Base-by-base conservation (phyloP, 768 basidiomycete genomes). In the Boletus speciosus region DNA sequence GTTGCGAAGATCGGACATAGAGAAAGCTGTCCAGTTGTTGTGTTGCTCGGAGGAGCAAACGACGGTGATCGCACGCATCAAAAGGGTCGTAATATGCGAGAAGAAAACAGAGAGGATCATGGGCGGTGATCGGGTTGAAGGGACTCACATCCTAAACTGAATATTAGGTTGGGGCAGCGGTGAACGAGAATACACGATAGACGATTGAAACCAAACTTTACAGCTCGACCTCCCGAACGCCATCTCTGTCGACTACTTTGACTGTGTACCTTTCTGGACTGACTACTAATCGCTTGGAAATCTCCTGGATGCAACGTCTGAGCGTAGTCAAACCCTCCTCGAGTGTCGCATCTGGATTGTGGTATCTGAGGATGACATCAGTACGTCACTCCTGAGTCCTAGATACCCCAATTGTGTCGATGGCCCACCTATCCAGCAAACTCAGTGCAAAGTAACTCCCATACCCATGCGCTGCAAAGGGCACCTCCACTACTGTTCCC, bases 401-500 rank as follows among this genome's bases (percentile, higher is more conserved):
- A 44, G 6, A n/a, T 35, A 54, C 8, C 21, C 44, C 23, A 44
- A 15, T 12, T 29, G 3, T 25, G 10, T 21, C 21, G 40, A 52
- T 19, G 8, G 7, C 81, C 37, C 53, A 91, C 90, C 90, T 79
- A 68, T 99, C 97, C 51, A 98, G 79, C 68, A 96, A 88, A 82
- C 88, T 85, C 61, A 98, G 73, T 10, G 85, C 87, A 71, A 98
- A 97, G 74, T 94, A 97, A 52, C 86, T 81, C 41, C 93, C 97
- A 67, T 98, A 94, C 3, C 97, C 97, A 66, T 98, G 96, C 1
- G 93, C 94, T 15, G 85, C 94, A 68, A 94, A 99, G 0, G 94
- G 94, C 12, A 97, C 88, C 51, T 85, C 82, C 4, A 86, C 81
- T 66, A 90, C 79, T 6, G 97, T 96, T 25, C 97, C 97, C 32